phyloP scores from a whole-genome alignment of 768 basidiomycete species.

The Strobilomyces dryophilus region DNA sequence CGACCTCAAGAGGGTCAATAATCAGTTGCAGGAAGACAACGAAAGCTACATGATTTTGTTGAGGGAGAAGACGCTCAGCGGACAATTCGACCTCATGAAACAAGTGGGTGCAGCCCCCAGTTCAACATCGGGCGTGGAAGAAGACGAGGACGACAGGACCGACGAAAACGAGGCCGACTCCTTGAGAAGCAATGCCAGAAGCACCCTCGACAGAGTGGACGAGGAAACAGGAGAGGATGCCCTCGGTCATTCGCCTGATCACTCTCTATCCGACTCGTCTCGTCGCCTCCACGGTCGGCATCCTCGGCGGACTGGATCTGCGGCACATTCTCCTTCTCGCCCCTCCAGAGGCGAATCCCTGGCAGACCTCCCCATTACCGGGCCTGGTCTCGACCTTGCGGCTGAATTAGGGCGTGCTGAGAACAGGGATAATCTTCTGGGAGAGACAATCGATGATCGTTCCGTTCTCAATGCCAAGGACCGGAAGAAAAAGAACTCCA shows the following conservation, averaged over 20 bases:
- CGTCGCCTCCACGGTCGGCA: constrained; percentile 42
- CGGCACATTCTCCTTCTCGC: constrained; percentile 41
- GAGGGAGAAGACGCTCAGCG: constrained; percentile 85
- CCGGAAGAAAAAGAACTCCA: constrained; percentile 40
- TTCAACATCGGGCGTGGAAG: constrained; percentile 37
- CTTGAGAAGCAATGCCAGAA: constrained; percentile 53
- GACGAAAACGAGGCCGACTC: constrained; percentile 49
- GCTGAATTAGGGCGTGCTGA: constrained; percentile 90
- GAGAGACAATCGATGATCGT: constrained; percentile 49
- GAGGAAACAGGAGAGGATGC: constrained; percentile 44
- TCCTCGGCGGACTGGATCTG: constrained; percentile 53
- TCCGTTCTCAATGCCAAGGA: constrained; percentile 40
- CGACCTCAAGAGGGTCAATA: constrained; percentile 85
- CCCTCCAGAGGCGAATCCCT: constrained; percentile 70
- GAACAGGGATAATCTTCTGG: constrained; percentile 75
- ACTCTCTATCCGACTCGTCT: constrained; percentile 34
- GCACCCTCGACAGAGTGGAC: constrained; percentile 59
- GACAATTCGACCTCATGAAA: constrained; percentile 75
- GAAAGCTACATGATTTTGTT: constrained; percentile 95
- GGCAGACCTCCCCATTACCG: constrained; percentile 81
- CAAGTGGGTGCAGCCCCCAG: constrained; percentile 53
- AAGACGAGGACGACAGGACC: constrained; percentile 29
- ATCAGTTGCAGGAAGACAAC: constrained; percentile 90
- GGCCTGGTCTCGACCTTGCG: constrained; percentile 85
- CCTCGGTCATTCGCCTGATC: constrained; percentile 36